These are phyloP conservation scores for Kodamaea kakaduensis DNA, from an alignment of 805 yeast species.

Conservation along the genomic window DNA sequence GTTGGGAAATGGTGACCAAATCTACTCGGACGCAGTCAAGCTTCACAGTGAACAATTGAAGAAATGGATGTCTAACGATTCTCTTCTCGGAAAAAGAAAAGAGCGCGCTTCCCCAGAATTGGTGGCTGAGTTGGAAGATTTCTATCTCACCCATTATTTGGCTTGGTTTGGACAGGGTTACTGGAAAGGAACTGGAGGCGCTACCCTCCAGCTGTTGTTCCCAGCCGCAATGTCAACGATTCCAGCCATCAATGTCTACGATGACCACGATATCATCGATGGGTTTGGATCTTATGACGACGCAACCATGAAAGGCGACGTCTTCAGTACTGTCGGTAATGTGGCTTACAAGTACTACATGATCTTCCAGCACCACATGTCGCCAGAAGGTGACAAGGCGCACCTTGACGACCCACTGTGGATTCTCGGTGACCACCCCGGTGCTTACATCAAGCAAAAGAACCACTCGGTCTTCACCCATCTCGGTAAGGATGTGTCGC, in stretches of 20 bases:
- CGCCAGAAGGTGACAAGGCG: constrained; percentile 35
- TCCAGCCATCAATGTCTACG: constrained; percentile 82
- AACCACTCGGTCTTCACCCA: constrained; percentile 70
- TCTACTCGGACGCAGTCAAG: constrained; percentile 82
- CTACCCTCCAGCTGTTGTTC: constrained; percentile 60
- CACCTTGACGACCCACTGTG: constrained; percentile 43
- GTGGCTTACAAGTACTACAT: constrained; percentile 82
- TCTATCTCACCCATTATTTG: constrained; percentile 69
- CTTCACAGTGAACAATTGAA: constrained; percentile 48
- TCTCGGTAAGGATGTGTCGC: constrained; percentile 67
- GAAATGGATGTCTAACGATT: constrained; percentile 60
- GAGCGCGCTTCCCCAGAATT: constrained; percentile 46
- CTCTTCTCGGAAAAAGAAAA: constrained; percentile 39
- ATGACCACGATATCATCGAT: constrained; percentile 95
- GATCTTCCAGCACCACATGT: constrained; percentile 85
- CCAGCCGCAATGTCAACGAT: constrained; percentile 78
- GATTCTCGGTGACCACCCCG: constrained; percentile 55
- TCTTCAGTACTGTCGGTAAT: constrained; percentile 70
- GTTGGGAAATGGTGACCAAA: constrained; percentile 97
- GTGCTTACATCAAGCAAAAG: constrained; percentile 65
- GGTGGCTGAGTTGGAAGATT: constrained; percentile 53
- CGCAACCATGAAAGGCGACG: constrained; percentile 63
- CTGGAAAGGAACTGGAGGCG: constrained; percentile 70
- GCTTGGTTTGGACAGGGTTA: constrained; percentile 89
- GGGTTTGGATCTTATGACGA: constrained; percentile 90